Conservation (phyloP, 176 grass and related monocot genomes). For the Phyllostachys edulis region DNA sequence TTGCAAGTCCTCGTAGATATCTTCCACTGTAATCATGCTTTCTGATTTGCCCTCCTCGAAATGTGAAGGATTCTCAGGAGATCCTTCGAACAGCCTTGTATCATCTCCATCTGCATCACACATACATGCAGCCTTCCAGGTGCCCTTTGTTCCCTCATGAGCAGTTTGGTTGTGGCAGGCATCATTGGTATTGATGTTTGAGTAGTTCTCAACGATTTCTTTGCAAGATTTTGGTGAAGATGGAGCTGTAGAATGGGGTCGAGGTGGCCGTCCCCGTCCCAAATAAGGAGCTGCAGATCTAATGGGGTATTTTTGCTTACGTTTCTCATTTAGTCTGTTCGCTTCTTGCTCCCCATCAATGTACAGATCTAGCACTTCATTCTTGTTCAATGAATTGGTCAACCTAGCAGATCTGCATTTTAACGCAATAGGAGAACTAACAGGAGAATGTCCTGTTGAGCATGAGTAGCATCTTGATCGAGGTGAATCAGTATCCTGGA, state of each 20-base stretch:
- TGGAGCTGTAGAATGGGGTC: conserved; percentile 43
- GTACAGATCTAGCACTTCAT: conserved; percentile 47
- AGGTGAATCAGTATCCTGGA: conserved; percentile 47
- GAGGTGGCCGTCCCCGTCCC: conserved; percentile 47
- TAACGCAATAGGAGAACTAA: conserved; percentile 47
- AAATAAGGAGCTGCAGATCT: conserved; percentile 39
- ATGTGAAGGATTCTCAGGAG: conserved; percentile 24
- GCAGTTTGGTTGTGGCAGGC: conserved; percentile 26
- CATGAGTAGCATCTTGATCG: conserved; percentile 53
- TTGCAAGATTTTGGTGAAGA: conserved; percentile 54
- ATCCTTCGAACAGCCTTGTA: conserved; percentile 20
- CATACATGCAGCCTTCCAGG: conserved; percentile 27
- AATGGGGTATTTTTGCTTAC: conserved; percentile 21
- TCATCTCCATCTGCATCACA: conserved; percentile 14
- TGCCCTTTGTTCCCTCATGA: conserved; percentile 10
- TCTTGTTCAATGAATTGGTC: conserved; percentile 43
- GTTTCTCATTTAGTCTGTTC: conserved; percentile 29
- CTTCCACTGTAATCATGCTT: conserved; percentile 51
- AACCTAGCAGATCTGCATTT: conserved; percentile 49
- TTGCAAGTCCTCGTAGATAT: conserved; percentile 58
- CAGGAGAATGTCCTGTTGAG: conserved; percentile 57
- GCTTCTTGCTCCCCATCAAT: conserved; percentile 54
- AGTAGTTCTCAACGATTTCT: conserved; percentile 43
- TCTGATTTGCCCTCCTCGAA: conserved; percentile 36
- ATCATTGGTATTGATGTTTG: conserved; percentile 14